A percentile compares a stretch with the other conserved stretches of the same genome.
Conservation (phyloP, 768 basidiomycete genomes). For the Naganishia antarctica region DNA sequence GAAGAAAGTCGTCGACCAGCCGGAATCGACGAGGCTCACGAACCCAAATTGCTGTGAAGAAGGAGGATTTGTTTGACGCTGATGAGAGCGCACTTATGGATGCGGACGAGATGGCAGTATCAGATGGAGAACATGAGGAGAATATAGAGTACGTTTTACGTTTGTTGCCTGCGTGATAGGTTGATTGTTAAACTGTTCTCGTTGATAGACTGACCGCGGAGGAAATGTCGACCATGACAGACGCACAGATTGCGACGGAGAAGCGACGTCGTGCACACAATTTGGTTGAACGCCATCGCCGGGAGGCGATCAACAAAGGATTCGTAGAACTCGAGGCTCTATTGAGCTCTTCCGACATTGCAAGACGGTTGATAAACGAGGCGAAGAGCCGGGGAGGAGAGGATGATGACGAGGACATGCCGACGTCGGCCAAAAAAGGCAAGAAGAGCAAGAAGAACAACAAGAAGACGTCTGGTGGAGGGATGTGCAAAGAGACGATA, state of each 20-base stretch:
- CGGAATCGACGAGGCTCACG: constrained; percentile 13
- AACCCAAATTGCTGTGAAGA: neutral
- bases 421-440: constrained; percentile 8
- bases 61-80: constrained; percentile 2
- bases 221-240: constrained; percentile 16
- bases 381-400: constrained; percentile 7
- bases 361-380: constrained; percentile 6
- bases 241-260: constrained; percentile 17
- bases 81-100: constrained; percentile 8
- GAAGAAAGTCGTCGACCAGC: constrained; percentile 15
- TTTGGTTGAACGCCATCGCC: constrained; percentile 11
- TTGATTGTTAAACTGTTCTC: neutral
- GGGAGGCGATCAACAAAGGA: constrained; percentile 18
- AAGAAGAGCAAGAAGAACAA: constrained; percentile 17
- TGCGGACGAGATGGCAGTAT: constrained; percentile 2
- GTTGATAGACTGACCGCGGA: constrained; percentile 7
- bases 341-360: constrained; percentile 6
- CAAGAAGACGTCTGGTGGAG: constrained; percentile 18
- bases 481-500: constrained; percentile 21
- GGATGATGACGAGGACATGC: constrained; percentile 7
- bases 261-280: constrained; percentile 17
- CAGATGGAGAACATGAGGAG: constrained; percentile 19
- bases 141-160: neutral
- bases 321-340: constrained; percentile 14
- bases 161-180: neutral